Conservation (phyloP, 225 moss, liverwort and hornwort species). For the Ulota crispa region DNA sequence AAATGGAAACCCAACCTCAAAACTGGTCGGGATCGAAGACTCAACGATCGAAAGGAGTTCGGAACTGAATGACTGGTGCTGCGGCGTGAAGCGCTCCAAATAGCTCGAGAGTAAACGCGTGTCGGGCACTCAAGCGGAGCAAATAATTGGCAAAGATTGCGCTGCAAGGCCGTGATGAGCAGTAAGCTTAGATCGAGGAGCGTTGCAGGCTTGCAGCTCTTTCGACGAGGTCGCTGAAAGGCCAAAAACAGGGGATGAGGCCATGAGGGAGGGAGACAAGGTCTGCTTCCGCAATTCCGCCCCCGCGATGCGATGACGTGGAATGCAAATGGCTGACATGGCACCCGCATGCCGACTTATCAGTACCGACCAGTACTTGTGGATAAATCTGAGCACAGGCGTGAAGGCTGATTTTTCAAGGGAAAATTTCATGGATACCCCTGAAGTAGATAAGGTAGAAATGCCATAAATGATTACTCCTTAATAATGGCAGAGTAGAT, state of each 20-base stretch:
- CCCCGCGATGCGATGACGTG: conserved; percentile 4
- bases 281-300: not conserved
- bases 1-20: not conserved
- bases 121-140: not conserved
- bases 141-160: not conserved
- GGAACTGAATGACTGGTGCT: not conserved
- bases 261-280: not conserved
- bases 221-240: conserved; percentile 3
- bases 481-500: no score
- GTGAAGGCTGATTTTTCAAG: no score
- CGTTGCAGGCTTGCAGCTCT: conserved; percentile 5
- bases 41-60: not conserved
- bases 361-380: not conserved
- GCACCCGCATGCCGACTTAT: not conserved
- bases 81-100: not conserved
- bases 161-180: not conserved
- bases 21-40: not conserved
- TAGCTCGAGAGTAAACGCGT: not conserved
- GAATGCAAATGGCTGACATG: not conserved
- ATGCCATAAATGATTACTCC: no score
- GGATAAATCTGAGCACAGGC: not conserved
- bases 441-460: no score
- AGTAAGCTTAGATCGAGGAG: not conserved
- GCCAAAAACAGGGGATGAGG: no score
- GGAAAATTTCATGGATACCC: no score